Base-by-base conservation (phyloP, 2,329 filamentous ascomycete species). In the Hymenoscyphus scutula region DNA sequence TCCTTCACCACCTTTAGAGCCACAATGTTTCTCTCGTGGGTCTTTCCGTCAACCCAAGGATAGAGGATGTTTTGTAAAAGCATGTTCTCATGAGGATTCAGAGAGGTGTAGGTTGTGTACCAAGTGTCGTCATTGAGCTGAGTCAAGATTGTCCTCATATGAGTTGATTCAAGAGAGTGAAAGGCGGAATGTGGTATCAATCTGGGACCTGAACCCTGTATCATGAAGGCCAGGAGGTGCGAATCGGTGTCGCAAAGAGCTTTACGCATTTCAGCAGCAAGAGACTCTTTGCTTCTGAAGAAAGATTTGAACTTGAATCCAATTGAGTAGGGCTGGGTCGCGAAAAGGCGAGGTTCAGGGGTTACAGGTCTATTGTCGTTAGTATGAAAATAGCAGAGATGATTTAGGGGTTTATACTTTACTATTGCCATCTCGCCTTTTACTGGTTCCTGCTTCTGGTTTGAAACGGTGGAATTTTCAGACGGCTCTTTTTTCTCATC, bases 231-330 rank as follows among this genome's bases (percentile, higher is more conserved):
- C n/a, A 63, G 27, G 23, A 73, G 66, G 17, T 62, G 55, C 30
- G 66, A 69, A 23, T 69, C 61, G 1, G 64, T 63, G 34, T 67
- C 60, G n/a, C 58, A 58, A 15, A 73, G 62, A 3, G 57, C 57
- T 48, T 60, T 59, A 15, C 63, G 65, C 65, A 73, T 71, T 56
- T 73, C 71, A 15, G 58, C 37, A 51, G 70, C 70, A 32, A 72
- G 70, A 19, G 70, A 71, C 17, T 67, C 41, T 58, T 71, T 72
- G 58, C 67, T 71, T 55, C 68, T 60, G 62, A 73, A 71, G 5
- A 71, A 34, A 25, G 58, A 69, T 58, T 64, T 70, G 23, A 71
- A 32, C 53, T 67, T 72, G 55, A 71, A 70, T 6, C 59, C 58
- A 19, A 72, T 37, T 7, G 62, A 53, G 45, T 62, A 65, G 15